Conservation (phyloP, 2,329 filamentous ascomycete genomes). For the Colletotrichum sp. region DNA sequence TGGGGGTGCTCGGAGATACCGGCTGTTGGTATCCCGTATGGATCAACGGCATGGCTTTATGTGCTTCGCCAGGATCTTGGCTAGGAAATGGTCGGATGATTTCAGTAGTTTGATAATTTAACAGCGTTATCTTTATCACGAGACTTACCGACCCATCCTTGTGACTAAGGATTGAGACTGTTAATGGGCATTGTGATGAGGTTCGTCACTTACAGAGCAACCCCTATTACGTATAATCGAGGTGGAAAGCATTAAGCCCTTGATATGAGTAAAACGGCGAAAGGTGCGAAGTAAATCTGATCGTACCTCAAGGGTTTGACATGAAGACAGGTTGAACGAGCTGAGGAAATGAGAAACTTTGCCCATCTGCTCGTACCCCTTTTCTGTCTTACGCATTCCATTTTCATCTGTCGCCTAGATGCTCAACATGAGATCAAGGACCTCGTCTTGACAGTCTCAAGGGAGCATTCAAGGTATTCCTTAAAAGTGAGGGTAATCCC, state of each 20-base stretch:
- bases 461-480: not conserved
- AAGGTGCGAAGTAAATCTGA: not conserved
- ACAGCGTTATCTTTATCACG: not conserved
- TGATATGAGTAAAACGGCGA: not conserved
- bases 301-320: rapidly evolving
- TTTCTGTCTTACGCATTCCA: not conserved
- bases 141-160: rapidly evolving
- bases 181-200: not conserved
- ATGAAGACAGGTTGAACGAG: not conserved
- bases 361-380: not conserved
- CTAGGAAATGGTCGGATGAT: rapidly evolving
- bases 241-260: not conserved
- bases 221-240: not conserved
- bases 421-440: not conserved
- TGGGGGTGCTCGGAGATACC: not conserved
- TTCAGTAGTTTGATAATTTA: not conserved
- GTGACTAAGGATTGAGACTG: not conserved
- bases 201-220: not conserved
- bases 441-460: not conserved
- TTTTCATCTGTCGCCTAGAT: not conserved
- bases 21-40: not conserved
- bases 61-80: not conserved
- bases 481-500: not conserved
- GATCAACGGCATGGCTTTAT: rapidly evolving
- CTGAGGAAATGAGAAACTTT: not conserved